Evolutionary conservation across 495 filamentous ascomycete genomes (phyloP).

Genomic region (Xylaria sp.): DNA sequence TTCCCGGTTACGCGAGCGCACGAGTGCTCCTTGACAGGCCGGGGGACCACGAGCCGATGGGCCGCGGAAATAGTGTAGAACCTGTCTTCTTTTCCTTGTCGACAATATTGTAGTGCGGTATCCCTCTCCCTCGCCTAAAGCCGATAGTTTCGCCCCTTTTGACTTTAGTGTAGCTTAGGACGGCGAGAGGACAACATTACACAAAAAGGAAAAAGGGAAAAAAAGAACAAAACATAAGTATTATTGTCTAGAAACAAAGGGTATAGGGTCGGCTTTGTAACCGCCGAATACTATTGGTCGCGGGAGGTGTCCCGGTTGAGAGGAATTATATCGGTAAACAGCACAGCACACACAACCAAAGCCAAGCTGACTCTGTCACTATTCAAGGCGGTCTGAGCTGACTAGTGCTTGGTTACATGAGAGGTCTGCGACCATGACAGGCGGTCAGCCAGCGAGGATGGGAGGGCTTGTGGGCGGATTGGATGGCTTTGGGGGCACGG

Average conservation of each 20-base stretch:
- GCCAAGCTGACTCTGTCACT: slow-evolving; percentile 30
- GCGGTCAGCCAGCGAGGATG: slow-evolving; percentile 39
- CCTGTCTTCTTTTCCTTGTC: background rate
- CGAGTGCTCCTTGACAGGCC: slow-evolving; percentile 12
- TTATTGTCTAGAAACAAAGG: slow-evolving; percentile 15
- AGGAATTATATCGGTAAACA: background rate
- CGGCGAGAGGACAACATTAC: slow-evolving; percentile 1
- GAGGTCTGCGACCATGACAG: slow-evolving; percentile 41
- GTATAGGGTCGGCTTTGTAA: slow-evolving; percentile 20
- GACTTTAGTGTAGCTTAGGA: background rate
- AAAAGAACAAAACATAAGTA: too few relatives aligned
- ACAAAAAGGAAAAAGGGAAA: slow-evolving; percentile 13
- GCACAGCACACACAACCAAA: slow-evolving; percentile 25
- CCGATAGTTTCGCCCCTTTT: slow-evolving; percentile 9
- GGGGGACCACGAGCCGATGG: slow-evolving; percentile 22
- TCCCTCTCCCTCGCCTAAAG: background rate
- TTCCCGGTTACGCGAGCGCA: slow-evolving; percentile 16
- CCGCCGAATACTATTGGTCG: slow-evolving; percentile 19
- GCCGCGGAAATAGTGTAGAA: slow-evolving; percentile 18
- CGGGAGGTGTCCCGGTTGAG: slow-evolving; percentile 20
- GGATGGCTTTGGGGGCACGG: slow-evolving; percentile 32
- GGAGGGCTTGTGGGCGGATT: slow-evolving; percentile 23
- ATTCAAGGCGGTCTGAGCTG: slow-evolving; percentile 34
- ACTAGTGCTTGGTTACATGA: slow-evolving; percentile 33
- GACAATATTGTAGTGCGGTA: too few relatives aligned